Evolutionary conservation across 345 rosid species (phyloP).

Genomic region (Dovyalis caffra): DNA sequence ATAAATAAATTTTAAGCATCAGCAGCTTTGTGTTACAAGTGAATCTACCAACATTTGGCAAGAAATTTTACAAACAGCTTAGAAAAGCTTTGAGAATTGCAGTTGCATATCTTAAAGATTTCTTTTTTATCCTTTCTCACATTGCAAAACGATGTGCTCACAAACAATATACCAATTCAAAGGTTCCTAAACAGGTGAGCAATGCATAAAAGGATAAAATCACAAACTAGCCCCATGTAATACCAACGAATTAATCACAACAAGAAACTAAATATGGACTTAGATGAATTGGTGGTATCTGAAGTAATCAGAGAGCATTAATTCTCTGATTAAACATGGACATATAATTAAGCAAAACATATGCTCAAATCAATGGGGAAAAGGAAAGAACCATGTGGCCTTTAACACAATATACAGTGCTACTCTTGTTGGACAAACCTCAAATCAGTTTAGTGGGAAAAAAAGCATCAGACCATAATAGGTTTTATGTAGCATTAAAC

Average conservation of each 20-base stretch:
- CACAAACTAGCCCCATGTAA: background rate
- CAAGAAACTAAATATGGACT: background rate
- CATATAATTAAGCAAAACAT: background rate
- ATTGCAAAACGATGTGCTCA: background rate
- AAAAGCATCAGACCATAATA: background rate
- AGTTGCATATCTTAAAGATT: no score
- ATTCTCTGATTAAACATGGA: background rate
- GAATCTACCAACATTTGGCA: background rate
- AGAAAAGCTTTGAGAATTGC: background rate
- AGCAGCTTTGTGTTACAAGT: background rate
- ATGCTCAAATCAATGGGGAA: background rate
- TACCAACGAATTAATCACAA: background rate
- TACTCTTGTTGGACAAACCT: background rate
- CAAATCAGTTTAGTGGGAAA: background rate
- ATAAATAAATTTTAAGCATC: background rate
- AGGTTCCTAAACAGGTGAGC: background rate
- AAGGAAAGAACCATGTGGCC: background rate
- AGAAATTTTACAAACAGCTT: background rate
- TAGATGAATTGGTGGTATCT: background rate
- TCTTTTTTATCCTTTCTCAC: no score
- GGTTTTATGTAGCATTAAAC: background rate
- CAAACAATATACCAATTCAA: background rate
- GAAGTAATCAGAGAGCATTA: background rate
- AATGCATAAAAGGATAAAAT: background rate
- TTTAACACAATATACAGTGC: background rate